These are phyloP conservation scores for Pythium grandisporangium DNA, from an alignment of 352 stramenopile genomes.

Conservation along the genomic window DNA sequence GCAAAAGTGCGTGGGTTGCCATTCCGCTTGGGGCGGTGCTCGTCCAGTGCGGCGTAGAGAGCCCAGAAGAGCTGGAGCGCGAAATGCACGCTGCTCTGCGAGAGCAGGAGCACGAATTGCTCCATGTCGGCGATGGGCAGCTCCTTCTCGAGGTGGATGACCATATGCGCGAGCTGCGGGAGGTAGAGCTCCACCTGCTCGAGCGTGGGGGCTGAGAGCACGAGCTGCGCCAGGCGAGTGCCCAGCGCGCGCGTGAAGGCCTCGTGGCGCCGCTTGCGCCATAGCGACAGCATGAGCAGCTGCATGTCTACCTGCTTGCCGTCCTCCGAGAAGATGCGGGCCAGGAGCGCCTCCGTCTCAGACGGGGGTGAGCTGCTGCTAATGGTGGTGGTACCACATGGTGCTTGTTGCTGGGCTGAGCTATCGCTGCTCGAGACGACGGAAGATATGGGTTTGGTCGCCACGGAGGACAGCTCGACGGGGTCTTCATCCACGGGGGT, in stretches of 20 bases:
- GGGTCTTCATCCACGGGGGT: too few species aligned
- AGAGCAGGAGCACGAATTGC: constrained; percentile 69
- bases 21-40: constrained; percentile 61
- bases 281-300: constrained; percentile 62
- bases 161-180: constrained; percentile 76
- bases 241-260: constrained; percentile 57
- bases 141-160: constrained; percentile 73
- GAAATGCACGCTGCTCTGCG: constrained; percentile 70
- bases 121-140: constrained; percentile 68
- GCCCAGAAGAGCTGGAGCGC: constrained; percentile 83
- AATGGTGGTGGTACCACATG: too few species aligned
- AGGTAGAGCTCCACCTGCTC: constrained; percentile 79
- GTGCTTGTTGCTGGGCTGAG: too few species aligned
- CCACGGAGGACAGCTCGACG: too few species aligned
- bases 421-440: too few species aligned
- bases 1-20: constrained; percentile 60
- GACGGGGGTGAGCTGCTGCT: too few species aligned
- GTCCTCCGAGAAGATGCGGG: constrained; percentile 26
- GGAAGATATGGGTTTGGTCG: too few species aligned
- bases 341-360: too few species aligned
- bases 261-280: constrained; percentile 53
- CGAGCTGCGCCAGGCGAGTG: constrained; percentile 37
- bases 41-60: constrained; percentile 67
- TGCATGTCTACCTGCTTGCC: constrained; percentile 62
- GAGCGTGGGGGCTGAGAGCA: constrained; percentile 35